phyloP scores from a whole-genome alignment of 78 protist genomes.

The Chrysochromulina parva region DNA sequence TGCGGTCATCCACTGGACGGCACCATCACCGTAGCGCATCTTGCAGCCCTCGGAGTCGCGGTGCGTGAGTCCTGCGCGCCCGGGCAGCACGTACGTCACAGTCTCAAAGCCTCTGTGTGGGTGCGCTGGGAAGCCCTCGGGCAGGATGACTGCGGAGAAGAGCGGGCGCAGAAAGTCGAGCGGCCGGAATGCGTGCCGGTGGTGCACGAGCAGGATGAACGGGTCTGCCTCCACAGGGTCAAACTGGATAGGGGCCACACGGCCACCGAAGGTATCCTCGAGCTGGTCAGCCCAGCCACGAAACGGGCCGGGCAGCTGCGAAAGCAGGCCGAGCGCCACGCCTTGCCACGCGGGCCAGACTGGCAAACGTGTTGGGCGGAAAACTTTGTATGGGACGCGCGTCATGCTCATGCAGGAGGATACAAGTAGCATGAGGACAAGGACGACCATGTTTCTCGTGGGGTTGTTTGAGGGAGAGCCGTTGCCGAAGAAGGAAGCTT shows the following conservation, averaged over 20 bases:
- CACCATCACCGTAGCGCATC: conserved; percentile 6
- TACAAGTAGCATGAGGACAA: too few relatives aligned
- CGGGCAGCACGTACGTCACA: conserved; percentile 65
- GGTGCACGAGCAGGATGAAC: conserved; percentile 3
- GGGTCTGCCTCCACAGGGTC: neutral
- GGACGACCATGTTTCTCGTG: too few relatives aligned
- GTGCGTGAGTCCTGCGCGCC: conserved; percentile 60
- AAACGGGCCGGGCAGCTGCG: neutral
- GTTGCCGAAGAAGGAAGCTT: too few relatives aligned
- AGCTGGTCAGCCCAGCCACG: neutral
- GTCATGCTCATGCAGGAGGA: too few relatives aligned
- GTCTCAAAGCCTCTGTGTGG: conserved; percentile 72
- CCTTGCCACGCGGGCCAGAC: conserved; percentile 28
- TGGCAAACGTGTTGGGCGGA: neutral
- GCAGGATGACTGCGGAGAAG: neutral
- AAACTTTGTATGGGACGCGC: too few relatives aligned
- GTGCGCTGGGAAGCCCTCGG: conserved; percentile 15
- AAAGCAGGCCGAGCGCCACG: neutral
- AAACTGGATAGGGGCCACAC: neutral
- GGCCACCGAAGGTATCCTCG: neutral
- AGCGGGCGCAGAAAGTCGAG: neutral
- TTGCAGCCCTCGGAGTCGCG: conserved; percentile 53
- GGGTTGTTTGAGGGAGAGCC: too few relatives aligned
- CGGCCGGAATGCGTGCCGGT: neutral
- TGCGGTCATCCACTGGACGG: conserved; percentile 83